Conservation (phyloP, 352 stramenopile species). For the Globisporangium heterothallicum region DNA sequence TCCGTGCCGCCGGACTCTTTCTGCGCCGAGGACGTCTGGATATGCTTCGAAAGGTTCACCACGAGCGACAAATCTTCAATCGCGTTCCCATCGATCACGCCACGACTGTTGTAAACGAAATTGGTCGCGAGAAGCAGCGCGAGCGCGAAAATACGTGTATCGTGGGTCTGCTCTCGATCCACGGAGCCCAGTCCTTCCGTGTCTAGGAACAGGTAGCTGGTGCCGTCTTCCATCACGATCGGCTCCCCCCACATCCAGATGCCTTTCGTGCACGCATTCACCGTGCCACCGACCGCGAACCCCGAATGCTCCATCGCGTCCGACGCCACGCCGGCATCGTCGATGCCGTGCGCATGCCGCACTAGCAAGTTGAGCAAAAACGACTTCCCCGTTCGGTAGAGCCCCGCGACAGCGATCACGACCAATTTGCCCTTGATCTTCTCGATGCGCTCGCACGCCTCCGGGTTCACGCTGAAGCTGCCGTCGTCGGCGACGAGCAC, state of each 20-base stretch:
- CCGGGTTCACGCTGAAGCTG: conserved; percentile 71
- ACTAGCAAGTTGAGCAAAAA: conserved; percentile 88
- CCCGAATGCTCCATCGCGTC: conserved; percentile 21
- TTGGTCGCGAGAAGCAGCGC: conserved; percentile 79
- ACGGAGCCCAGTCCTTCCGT: conserved; percentile 85
- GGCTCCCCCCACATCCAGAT: conserved; percentile 90
- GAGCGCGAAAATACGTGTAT: conserved; percentile 88
- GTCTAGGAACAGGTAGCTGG: conserved; percentile 81
- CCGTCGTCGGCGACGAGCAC: conserved; percentile 76
- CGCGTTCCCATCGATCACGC: conserved; percentile 86
- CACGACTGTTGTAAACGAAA: conserved; percentile 90
- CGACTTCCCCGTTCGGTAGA: conserved; percentile 89
- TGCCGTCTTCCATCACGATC: conserved; percentile 63
- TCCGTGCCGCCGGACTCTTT: conserved; percentile 20
- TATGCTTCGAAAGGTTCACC: conserved; percentile 88
- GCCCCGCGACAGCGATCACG: conserved; percentile 77
- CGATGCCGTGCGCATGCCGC: conserved; percentile 41
- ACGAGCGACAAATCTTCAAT: conserved; percentile 89
- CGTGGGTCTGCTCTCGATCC: conserved; percentile 82
- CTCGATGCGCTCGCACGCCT: conserved; percentile 63
- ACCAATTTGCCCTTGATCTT: conserved; percentile 75
- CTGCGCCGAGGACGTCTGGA: conserved; percentile 56
- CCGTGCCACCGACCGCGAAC: conserved; percentile 79
- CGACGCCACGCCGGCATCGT: conserved; percentile 12
- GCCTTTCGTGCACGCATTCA: conserved; percentile 88